Percentiles rank a stretch among this genome's conserved stretches.
These are phyloP conservation scores for Fusarium lateritium DNA, from an alignment of 2,329 filamentous ascomycete species.

Conservation along the genomic window DNA sequence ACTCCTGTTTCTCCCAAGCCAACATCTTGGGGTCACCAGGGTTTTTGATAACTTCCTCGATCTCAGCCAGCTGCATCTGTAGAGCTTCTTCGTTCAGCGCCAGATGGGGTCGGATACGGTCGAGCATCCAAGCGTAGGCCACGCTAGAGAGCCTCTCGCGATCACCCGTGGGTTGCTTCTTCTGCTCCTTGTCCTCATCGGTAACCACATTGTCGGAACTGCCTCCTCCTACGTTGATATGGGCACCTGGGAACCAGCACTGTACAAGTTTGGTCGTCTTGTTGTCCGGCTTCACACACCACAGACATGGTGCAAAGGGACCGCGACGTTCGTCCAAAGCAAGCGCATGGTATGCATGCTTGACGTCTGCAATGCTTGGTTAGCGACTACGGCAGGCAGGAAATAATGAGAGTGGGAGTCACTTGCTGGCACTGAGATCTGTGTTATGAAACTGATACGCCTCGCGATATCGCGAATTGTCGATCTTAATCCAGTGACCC, in stretches of 20 bases:
- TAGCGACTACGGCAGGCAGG: neutral
- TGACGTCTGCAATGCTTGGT: conserved; percentile 4
- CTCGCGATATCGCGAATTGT: conserved; percentile 3
- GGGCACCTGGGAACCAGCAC: conserved; percentile 25
- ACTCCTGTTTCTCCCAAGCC: conserved; percentile 8
- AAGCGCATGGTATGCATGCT: conserved; percentile 20
- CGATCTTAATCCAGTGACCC: conserved; percentile 1
- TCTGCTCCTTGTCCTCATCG: conserved; percentile 3
- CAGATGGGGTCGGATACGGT: conserved; percentile 10
- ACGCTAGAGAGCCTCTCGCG: conserved; percentile 13
- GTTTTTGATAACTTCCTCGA: conserved; percentile 2
- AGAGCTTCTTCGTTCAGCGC: conserved; percentile 15
- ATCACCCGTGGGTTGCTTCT: neutral
- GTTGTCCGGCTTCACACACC: conserved; percentile 8
- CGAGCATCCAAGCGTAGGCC: conserved; percentile 20
- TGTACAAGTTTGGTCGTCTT: conserved; percentile 9
- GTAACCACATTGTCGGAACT: conserved; percentile 12
- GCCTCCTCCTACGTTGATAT: conserved; percentile 20
- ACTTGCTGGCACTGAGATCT: conserved; percentile 15
- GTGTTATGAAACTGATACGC: conserved; percentile 20
- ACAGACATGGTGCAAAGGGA: conserved; percentile 11
- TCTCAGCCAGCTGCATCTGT: conserved; percentile 12
- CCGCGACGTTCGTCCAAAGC: conserved; percentile 13
- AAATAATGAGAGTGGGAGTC: no score
- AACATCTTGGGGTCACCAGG: conserved; percentile 1